A percentile compares a stretch with the other conserved stretches of the same genome.
Evolutionary conservation across 163 green algal species (phyloP).

Genomic region (Coccomyxa subellipsoidea): DNA sequence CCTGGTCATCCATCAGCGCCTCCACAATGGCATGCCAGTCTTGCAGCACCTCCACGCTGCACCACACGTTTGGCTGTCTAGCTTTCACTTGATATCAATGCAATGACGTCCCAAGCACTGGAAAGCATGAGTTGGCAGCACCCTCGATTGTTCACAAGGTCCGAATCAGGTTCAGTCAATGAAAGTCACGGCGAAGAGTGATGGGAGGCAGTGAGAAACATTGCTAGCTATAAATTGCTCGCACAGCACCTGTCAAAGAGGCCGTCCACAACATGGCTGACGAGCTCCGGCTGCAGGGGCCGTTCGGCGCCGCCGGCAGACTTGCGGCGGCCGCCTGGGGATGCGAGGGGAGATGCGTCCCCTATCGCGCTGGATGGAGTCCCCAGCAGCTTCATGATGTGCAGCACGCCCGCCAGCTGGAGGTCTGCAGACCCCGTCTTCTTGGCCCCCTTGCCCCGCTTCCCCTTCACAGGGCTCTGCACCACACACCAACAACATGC

Average conservation of each 20-base stretch:
- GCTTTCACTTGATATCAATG: no score
- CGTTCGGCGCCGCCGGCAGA: background rate
- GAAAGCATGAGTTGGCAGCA: no score
- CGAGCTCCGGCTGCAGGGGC: constrained; percentile 26
- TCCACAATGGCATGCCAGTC: constrained; percentile 41
- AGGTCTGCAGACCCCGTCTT: constrained; percentile 29
- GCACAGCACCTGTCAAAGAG: constrained; percentile 51
- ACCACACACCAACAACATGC: background rate
- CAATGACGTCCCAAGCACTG: no score
- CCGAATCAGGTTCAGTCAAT: no score
- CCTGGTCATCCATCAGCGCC: constrained; percentile 36
- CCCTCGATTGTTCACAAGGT: no score
- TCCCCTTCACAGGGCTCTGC: constrained; percentile 1
- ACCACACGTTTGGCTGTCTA: background rate
- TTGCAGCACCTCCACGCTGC: constrained; percentile 37
- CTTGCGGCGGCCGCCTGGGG: background rate
- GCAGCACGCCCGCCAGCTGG: constrained; percentile 53
- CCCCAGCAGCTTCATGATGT: constrained; percentile 35
- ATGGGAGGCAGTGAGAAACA: no score
- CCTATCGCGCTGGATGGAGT: background rate
- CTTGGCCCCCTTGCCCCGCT: background rate
- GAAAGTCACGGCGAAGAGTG: no score
- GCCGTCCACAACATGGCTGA: constrained; percentile 49
- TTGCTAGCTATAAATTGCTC: no score
- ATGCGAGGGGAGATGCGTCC: background rate